Conservation (phyloP, 306 rosid genomes). For the Oemleria cerasiformis region DNA sequence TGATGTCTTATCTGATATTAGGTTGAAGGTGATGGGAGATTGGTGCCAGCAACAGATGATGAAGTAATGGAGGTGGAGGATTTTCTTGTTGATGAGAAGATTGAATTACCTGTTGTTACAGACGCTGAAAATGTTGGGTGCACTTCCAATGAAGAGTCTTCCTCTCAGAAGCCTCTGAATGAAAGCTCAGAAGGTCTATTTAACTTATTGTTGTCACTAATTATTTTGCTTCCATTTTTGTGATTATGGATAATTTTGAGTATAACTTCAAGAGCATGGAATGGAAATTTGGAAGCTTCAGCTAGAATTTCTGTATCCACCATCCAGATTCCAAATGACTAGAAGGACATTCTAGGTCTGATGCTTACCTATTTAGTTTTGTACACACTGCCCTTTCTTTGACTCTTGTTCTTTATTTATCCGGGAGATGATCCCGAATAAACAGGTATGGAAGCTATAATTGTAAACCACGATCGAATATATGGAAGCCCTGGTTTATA, state of each 20-base stretch:
- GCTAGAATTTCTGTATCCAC: background rate
- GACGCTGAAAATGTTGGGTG: slow-evolving; percentile 58
- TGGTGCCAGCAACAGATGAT: slow-evolving; percentile 97
- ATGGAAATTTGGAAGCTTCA: background rate
- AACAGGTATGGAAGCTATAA: too few relatives aligned
- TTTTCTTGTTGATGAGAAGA: slow-evolving; percentile 69
- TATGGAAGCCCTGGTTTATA: too few relatives aligned
- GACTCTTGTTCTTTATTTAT: too few relatives aligned
- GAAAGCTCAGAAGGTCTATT: slow-evolving; percentile 71
- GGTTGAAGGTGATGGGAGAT: slow-evolving; percentile 98
- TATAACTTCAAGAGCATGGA: background rate
- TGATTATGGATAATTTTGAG: slow-evolving; percentile 6
- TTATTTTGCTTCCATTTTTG: slow-evolving; percentile 13
- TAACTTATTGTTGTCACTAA: slow-evolving; percentile 22
- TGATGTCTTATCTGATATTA: slow-evolving; percentile 36
- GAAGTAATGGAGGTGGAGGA: slow-evolving; percentile 90
- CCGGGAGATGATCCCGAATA: too few relatives aligned
- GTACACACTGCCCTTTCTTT: too few relatives aligned
- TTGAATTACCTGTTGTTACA: slow-evolving; percentile 56
- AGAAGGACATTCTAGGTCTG: background rate
- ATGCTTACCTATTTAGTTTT: background rate
- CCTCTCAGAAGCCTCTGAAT: slow-evolving; percentile 57
- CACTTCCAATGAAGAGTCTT: slow-evolving; percentile 54
- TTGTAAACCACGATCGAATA: too few relatives aligned
- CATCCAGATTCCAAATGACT: background rate